A percentile compares a stretch with the other conserved stretches of the same genome.
Evolutionary conservation across 192 early-diverging fungal species (phyloP).

Genomic region (Backusella morwellensis): DNA sequence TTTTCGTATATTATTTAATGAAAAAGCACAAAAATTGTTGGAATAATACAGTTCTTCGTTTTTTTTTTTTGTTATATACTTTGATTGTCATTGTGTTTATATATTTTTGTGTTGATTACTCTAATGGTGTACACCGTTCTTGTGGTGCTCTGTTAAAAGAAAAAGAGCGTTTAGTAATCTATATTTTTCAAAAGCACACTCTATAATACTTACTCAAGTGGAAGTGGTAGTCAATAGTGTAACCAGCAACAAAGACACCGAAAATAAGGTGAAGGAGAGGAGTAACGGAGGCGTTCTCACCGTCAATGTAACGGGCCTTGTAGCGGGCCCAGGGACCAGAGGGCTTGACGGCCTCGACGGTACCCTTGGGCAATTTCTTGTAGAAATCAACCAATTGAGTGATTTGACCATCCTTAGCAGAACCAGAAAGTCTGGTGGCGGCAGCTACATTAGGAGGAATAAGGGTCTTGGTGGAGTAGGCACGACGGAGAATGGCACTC

Average conservation of each 20-base stretch:
- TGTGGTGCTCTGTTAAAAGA: conserved; percentile 66
- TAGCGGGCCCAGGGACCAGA: conserved; percentile 59
- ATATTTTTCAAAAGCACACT: not conserved
- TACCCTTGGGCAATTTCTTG: conserved; percentile 74
- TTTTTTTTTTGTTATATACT: not conserved
- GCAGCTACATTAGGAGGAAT: conserved; percentile 74
- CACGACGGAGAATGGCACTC: conserved; percentile 40
- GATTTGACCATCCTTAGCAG: conserved; percentile 55
- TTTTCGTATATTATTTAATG: not conserved
- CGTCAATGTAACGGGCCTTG: conserved; percentile 71
- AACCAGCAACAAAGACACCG: conserved; percentile 59
- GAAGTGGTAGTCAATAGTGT: conserved; percentile 75
- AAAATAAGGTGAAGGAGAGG: conserved; percentile 64
- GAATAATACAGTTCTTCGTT: not conserved
- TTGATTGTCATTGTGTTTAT: not conserved
- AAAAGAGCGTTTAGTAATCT: not conserved
- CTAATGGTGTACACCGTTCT: conserved; percentile 81
- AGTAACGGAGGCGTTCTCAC: conserved; percentile 64
- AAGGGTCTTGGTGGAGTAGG: conserved; percentile 50
- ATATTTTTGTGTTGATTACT: conserved; percentile 6
- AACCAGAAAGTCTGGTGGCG: conserved; percentile 60
- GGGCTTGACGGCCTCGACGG: conserved; percentile 47
- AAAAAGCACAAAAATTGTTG: conserved; percentile 7
- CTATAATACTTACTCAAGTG: conserved; percentile 63
- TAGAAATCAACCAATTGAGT: conserved; percentile 68